These are phyloP conservation scores for Akanthomyces lecanii DNA, from an alignment of 2,329 filamentous ascomycete species.

Conservation along the genomic window DNA sequence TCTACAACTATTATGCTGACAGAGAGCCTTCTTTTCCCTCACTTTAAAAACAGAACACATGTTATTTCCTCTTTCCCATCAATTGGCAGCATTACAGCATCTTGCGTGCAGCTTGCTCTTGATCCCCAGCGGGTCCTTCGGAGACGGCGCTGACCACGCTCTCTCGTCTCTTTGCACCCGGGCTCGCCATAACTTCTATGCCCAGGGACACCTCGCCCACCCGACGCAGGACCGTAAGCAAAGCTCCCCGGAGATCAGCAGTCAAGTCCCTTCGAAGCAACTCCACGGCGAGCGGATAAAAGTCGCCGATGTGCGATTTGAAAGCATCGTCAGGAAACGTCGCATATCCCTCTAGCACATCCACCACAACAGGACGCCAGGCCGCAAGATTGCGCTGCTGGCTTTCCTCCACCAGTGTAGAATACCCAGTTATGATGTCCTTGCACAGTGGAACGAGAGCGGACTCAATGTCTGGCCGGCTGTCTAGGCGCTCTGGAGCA, in stretches of 20 bases:
- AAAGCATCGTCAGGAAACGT: constrained; percentile 80
- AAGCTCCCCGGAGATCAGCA: constrained; percentile 68
- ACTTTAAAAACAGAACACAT: not conserved
- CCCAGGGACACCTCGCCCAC: constrained; percentile 74
- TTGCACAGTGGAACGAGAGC: constrained; percentile 92
- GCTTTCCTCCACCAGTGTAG: constrained; percentile 85
- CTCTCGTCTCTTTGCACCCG: constrained; percentile 33
- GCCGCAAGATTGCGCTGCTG: constrained; percentile 96
- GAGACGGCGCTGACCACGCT: constrained; percentile 37
- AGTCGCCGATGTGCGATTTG: constrained; percentile 69
- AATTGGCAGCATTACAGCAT: constrained; percentile 7
- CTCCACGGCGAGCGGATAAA: constrained; percentile 83
- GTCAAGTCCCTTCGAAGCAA: constrained; percentile 78
- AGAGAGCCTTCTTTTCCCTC: not conserved
- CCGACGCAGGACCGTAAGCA: constrained; percentile 72
- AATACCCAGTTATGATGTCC: constrained; percentile 86
- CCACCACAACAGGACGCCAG: constrained; percentile 95
- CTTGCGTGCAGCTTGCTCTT: constrained; percentile 15
- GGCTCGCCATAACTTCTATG: constrained; percentile 45
- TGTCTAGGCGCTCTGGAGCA: constrained; percentile 73
- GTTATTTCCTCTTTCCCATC: not conserved
- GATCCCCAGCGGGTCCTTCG: constrained; percentile 18
- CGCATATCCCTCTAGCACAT: constrained; percentile 89
- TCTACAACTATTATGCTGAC: not conserved
- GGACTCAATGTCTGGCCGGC: constrained; percentile 77